Evolutionary conservation across 768 basidiomycete species (phyloP), one percentile per base, ranked within the genome.

Genomic region (Suillus placidus): DNA sequence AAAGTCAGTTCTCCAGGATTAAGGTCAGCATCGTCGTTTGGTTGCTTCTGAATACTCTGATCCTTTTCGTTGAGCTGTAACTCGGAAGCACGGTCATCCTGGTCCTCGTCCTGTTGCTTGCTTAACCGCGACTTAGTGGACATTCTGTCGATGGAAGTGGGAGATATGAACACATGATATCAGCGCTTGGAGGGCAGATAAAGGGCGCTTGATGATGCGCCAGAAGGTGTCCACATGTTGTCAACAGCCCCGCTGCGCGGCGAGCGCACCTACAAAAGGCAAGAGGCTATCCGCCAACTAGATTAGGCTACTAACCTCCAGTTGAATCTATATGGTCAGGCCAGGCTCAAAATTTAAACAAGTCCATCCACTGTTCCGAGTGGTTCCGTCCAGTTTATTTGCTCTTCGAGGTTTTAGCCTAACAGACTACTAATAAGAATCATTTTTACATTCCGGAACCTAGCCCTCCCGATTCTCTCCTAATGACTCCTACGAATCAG

Each of bases 1-100:
- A 84, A 80, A 0, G 83, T 80, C 60, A 86, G 72, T 58, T 76
- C 82, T 43, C 82, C 83, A 6, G 82, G 81, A 32, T 81, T 78
- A 61, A 76, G 68, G 12, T 68, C 70, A 1, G 75, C 69, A 20
- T 71, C 66, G 0, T 66, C 61, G 2, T 60, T 61, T n/a, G 61
- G n/a, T 42, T 67, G 43, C 2, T 56, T 51, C 9, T 30, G 14
- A 16, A 16, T 51, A 3, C 38, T 18, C 1, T 18, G 42, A 32
- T 69, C 62, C 42, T 67, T 66, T 6, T 10, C 51, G 40, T 14
- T 55, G 30, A 60, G 35, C 3, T 65, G 60, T 9, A 42, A 51
- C 7, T 38, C 61, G 10, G 62, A 63, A 34, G 49, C 9, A 13
- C 13, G 60, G n/a, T 49, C 32, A 30, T 64, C 66, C 4, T 32